phyloP scores from a whole-genome alignment of 345 rosid genomes.

The Acer campestre region DNA sequence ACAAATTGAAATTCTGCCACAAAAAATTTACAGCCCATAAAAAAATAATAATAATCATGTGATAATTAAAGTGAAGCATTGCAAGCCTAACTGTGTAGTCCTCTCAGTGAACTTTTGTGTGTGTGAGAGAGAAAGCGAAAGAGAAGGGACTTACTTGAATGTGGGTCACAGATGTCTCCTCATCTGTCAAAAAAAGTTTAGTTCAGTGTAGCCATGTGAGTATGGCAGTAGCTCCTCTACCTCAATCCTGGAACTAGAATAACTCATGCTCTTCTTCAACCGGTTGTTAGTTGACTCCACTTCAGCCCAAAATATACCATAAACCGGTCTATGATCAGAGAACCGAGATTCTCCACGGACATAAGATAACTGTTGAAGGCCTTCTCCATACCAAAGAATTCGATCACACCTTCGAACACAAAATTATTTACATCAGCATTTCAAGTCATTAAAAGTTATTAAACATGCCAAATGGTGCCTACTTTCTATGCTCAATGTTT shows the following conservation, averaged over 20 bases:
- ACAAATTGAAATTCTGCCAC: slow-evolving; percentile 6
- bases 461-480: background rate
- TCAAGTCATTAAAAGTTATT: background rate
- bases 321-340: slow-evolving; percentile 98
- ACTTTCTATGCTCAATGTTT: background rate
- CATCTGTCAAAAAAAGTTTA: slow-evolving; percentile 71
- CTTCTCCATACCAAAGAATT: slow-evolving; percentile 95
- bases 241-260: slow-evolving; percentile 73
- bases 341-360: slow-evolving; percentile 94
- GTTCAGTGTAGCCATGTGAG: slow-evolving; percentile 88
- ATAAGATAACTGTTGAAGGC: slow-evolving; percentile 83
- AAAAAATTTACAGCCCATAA: slow-evolving; percentile 14
- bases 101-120: slow-evolving; percentile 3
- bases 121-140: slow-evolving; percentile 21
- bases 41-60: background rate
- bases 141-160: slow-evolving; percentile 26
- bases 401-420: slow-evolving; percentile 77
- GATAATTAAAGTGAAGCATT: slow-evolving; percentile 4
- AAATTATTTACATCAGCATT: slow-evolving; percentile 26
- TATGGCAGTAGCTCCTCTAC: slow-evolving; percentile 96
- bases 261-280: slow-evolving; percentile 70
- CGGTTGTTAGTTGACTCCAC: slow-evolving; percentile 79
- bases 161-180: slow-evolving; percentile 4
- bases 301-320: slow-evolving; percentile 91
- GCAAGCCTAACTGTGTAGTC: background rate